Evolutionary conservation across 2,329 filamentous ascomycete species (phyloP).

Genomic region (Diaporthe citriasiana): DNA sequence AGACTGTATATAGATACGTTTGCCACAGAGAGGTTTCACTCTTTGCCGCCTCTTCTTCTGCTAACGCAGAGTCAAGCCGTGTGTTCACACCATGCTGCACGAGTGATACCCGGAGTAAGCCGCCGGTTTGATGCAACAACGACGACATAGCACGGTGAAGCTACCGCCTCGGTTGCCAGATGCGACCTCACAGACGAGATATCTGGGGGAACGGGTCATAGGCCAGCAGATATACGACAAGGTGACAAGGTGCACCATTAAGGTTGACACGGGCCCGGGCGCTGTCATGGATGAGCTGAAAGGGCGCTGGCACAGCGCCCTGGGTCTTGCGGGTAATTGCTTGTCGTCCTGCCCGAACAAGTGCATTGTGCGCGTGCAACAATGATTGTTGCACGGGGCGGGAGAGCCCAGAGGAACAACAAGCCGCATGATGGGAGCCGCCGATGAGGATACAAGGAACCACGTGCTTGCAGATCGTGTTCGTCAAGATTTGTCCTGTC

Average conservation of each 20-base stretch:
- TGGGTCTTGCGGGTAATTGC: constrained; percentile 17
- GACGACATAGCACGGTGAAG: constrained; percentile 22
- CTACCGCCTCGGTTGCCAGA: constrained; percentile 20
- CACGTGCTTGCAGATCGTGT: constrained; percentile 38
- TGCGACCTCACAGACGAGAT: constrained; percentile 31
- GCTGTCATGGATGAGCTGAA: constrained; percentile 27
- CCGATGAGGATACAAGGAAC: constrained; percentile 22
- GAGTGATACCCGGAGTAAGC: constrained; percentile 17
- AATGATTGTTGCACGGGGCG: constrained; percentile 18
- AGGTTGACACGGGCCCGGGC: constrained; percentile 26
- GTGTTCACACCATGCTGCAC: constrained; percentile 15
- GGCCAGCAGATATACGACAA: constrained; percentile 10
- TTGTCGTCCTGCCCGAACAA: constrained; percentile 29
- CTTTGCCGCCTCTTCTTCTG: background rate
- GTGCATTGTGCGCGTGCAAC: constrained; percentile 22
- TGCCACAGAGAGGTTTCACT: constrained; percentile 26
- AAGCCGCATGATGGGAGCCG: constrained; percentile 31
- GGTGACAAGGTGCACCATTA: constrained; percentile 32
- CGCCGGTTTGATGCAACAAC: constrained; percentile 13
- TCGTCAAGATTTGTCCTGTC: constrained; percentile 28
- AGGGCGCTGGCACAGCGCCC: constrained; percentile 10
- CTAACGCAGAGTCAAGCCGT: background rate
- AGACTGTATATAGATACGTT: constrained; percentile 28
- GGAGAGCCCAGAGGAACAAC: constrained; percentile 29
- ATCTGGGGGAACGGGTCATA: constrained; percentile 13